phyloP scores from a whole-genome alignment of 2,329 filamentous ascomycete species.

The Neofusicoccum sp. region DNA sequence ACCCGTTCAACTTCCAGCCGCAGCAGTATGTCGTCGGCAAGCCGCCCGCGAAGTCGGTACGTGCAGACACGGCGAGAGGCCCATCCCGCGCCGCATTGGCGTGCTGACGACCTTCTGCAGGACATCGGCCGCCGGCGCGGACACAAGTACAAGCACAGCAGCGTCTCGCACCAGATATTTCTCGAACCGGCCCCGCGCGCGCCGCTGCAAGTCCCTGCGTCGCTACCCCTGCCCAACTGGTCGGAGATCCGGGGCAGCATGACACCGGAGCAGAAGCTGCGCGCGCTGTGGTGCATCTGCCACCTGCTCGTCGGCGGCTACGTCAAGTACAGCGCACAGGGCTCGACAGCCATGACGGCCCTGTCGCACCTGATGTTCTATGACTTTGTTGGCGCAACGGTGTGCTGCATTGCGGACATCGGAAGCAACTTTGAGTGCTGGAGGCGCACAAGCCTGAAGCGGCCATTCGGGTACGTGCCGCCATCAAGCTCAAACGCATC shows the following conservation, averaged over 20 bases:
- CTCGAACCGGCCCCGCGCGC: slow-evolving; percentile 85
- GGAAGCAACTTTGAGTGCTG: slow-evolving; percentile 97
- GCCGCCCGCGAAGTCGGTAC: slow-evolving; percentile 74
- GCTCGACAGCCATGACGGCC: slow-evolving; percentile 87
- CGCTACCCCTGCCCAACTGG: slow-evolving; percentile 86
- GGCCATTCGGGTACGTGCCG: slow-evolving; percentile 71
- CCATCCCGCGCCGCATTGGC: not conserved
- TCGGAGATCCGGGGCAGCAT: slow-evolving; percentile 88
- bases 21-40: slow-evolving; percentile 54
- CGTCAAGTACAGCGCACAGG: slow-evolving; percentile 82
- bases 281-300: slow-evolving; percentile 86
- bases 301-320: slow-evolving; percentile 82
- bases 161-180: slow-evolving; percentile 95
- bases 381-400: slow-evolving; percentile 86
- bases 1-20: slow-evolving; percentile 95
- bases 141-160: slow-evolving; percentile 97
- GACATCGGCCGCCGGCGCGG: slow-evolving; percentile 89
- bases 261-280: slow-evolving; percentile 80
- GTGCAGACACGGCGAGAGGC: slow-evolving; percentile 30
- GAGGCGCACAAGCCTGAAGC: slow-evolving; percentile 87
- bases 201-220: slow-evolving; percentile 86
- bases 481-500: not conserved
- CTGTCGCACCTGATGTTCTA: slow-evolving; percentile 94
- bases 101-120: slow-evolving; percentile 46
- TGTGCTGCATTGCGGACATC: slow-evolving; percentile 91